These are phyloP conservation scores for Bassia scoparia DNA, from an alignment of 148 eudicot genomes.

Conservation along the genomic window DNA sequence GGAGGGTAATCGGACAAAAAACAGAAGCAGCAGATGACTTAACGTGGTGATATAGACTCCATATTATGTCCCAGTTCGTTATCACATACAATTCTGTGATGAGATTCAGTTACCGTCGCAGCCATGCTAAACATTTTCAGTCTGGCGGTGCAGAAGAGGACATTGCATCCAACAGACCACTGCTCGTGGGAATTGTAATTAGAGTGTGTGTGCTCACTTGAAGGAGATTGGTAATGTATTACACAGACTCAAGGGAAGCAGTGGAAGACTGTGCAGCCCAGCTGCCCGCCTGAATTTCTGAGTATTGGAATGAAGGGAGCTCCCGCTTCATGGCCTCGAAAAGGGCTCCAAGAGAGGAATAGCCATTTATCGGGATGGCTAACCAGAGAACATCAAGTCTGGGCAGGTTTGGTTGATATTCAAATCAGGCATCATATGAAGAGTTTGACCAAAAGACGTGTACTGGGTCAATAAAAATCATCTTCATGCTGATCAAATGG, in stretches of 20 bases:
- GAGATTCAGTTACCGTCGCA: no score
- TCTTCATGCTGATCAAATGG: slow-evolving; percentile 36
- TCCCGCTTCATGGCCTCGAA: slow-evolving; percentile 72
- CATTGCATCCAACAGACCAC: slow-evolving; percentile 74
- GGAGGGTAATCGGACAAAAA: no score
- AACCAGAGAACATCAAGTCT: slow-evolving; percentile 40
- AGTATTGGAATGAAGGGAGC: slow-evolving; percentile 95
- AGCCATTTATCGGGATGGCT: slow-evolving; percentile 75
- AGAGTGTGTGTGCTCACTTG: slow-evolving; percentile 49
- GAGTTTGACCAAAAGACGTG: slow-evolving; percentile 39
- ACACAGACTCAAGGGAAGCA: slow-evolving; percentile 61
- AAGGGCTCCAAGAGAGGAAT: slow-evolving; percentile 59
- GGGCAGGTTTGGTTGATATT: slow-evolving; percentile 30
- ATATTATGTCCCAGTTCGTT: no score
- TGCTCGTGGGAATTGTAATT: slow-evolving; percentile 53
- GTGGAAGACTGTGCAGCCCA: slow-evolving; percentile 44
- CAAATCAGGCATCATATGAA: slow-evolving; percentile 38
- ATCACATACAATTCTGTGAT: no score
- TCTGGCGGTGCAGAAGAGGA: no score
- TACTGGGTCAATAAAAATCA: slow-evolving; percentile 28
- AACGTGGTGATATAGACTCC: no score
- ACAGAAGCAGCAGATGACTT: no score
- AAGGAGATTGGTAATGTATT: slow-evolving; percentile 55
- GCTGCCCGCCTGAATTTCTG: slow-evolving; percentile 45
- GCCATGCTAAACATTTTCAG: no score